A percentile compares a stretch with the other conserved stretches of the same genome.
Conservation (phyloP, 352 stramenopile species). For the Phytophthora agathidicida region DNA sequence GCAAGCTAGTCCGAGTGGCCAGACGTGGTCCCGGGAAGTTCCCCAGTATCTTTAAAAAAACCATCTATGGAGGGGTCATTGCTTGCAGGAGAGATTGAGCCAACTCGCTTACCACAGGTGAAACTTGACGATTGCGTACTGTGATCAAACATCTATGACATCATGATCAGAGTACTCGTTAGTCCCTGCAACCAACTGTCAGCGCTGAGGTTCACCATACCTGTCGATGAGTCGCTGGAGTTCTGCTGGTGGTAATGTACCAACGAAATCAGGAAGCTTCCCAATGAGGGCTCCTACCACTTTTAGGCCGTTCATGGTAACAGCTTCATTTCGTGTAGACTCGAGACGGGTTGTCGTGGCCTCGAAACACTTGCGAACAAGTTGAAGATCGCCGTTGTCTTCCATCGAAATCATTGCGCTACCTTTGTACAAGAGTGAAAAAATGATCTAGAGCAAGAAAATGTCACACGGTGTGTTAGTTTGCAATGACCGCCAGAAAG, state of each 20-base stretch:
- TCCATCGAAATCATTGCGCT: constrained; percentile 30
- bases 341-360: constrained; percentile 26
- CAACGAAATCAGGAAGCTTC: constrained; percentile 52
- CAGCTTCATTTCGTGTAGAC: constrained; percentile 28
- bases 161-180: constrained; percentile 4
- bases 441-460: constrained; percentile 39
- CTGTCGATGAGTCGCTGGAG: constrained; percentile 37
- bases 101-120: constrained; percentile 40
- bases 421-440: constrained; percentile 55
- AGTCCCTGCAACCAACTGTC: neutral
- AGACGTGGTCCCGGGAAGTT: too few relatives aligned
- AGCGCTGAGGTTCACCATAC: constrained; percentile 20
- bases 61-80: constrained; percentile 29
- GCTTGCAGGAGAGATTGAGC: constrained; percentile 61
- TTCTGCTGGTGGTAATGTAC: constrained; percentile 21
- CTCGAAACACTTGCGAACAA: constrained; percentile 34
- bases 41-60: too few relatives aligned
- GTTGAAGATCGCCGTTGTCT: constrained; percentile 19
- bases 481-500: too few relatives aligned
- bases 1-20: too few relatives aligned
- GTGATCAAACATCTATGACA: constrained; percentile 39
- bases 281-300: constrained; percentile 59
- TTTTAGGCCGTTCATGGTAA: constrained; percentile 65
- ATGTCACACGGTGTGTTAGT: too few relatives aligned
- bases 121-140: constrained; percentile 36